Evolutionary conservation across 2,329 filamentous ascomycete genomes (phyloP).

Genomic region (Dactylellina cionopaga): DNA sequence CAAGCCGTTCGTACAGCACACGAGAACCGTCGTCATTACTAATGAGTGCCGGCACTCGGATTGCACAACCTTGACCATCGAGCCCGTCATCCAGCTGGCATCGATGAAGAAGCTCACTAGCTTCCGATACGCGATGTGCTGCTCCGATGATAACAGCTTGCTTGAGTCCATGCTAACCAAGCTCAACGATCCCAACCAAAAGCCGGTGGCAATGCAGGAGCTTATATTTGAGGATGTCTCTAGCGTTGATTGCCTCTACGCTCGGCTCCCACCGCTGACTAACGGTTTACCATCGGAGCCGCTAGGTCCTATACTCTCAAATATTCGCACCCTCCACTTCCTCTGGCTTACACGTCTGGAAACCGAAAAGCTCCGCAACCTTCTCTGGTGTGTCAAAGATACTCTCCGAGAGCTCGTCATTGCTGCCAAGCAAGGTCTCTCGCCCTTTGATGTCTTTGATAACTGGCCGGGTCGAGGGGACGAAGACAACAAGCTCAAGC

Average conservation of each 20-base stretch:
- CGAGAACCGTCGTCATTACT: constrained; percentile 41
- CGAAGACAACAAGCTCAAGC: constrained; percentile 47
- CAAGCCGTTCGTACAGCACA: constrained; percentile 47
- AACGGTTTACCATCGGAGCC: constrained; percentile 16
- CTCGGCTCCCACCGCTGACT: constrained; percentile 28
- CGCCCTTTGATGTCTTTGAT: constrained; percentile 47
- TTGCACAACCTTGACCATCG: constrained; percentile 47
- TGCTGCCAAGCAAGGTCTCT: constrained; percentile 45
- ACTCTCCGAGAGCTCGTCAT: constrained; percentile 46
- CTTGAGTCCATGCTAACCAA: constrained; percentile 48
- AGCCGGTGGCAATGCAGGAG: constrained; percentile 43
- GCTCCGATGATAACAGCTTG: constrained; percentile 46
- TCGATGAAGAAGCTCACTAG: constrained; percentile 51
- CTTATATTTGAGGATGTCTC: constrained; percentile 51
- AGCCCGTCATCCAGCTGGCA: constrained; percentile 42
- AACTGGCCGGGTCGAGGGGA: constrained; percentile 35
- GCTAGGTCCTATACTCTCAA: constrained; percentile 39
- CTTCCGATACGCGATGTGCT: constrained; percentile 52
- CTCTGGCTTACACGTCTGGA: constrained; percentile 49
- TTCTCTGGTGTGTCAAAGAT: constrained; percentile 47
- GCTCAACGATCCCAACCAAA: constrained; percentile 35
- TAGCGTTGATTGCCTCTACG: constrained; percentile 46
- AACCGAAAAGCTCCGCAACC: constrained; percentile 45
- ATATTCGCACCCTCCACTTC: constrained; percentile 49
- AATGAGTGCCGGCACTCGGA: constrained; percentile 49